Percentiles rank a stretch among this genome's conserved stretches.
phyloP scores from a whole-genome alignment of 371 early-diverging fungal species.

The Rhizopus sp. region DNA sequence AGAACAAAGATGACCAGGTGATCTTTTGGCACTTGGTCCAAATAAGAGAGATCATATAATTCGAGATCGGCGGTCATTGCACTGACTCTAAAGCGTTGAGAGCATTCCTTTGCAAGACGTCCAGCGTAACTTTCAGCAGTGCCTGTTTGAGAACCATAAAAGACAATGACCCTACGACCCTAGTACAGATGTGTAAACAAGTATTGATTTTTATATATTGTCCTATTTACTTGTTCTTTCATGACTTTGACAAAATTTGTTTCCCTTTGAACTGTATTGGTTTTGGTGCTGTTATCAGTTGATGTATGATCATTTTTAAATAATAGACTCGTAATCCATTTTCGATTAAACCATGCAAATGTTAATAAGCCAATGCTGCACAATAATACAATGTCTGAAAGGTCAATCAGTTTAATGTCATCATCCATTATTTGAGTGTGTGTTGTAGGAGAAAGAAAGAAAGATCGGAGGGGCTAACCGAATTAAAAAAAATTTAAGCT shows the following conservation, averaged over 20 bases:
- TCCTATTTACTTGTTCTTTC: slow-evolving; percentile 47
- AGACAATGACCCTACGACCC: slow-evolving; percentile 73
- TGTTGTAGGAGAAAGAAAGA: too few relatives aligned
- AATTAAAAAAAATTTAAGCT: too few relatives aligned
- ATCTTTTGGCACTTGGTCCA: slow-evolving; percentile 67
- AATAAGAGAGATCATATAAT: slow-evolving; percentile 80
- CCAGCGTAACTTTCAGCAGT: slow-evolving; percentile 95
- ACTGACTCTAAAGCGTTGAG: slow-evolving; percentile 72
- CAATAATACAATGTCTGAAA: slow-evolving; percentile 49
- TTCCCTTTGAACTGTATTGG: slow-evolving; percentile 1
- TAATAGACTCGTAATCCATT: slow-evolving; percentile 29
- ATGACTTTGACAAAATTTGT: slow-evolving; percentile 57
- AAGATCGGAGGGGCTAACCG: too few relatives aligned
- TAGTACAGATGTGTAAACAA: slow-evolving; percentile 10
- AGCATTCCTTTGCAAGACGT: slow-evolving; percentile 83
- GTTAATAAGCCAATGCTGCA: slow-evolving; percentile 52
- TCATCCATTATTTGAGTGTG: background rate
- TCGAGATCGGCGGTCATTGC: slow-evolving; percentile 86
- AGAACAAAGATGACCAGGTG: slow-evolving; percentile 78
- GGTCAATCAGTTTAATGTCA: slow-evolving; percentile 29
- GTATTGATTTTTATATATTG: background rate
- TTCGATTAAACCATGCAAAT: slow-evolving; percentile 45
- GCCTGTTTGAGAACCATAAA: slow-evolving; percentile 97
- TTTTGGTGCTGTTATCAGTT: background rate
- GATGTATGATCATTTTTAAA: slow-evolving; percentile 19